A percentile compares a stretch with the other conserved stretches of the same genome.
These are phyloP conservation scores for Corrigiola litoralis DNA, from an alignment of 179 eudicot species.

Conservation along the genomic window DNA sequence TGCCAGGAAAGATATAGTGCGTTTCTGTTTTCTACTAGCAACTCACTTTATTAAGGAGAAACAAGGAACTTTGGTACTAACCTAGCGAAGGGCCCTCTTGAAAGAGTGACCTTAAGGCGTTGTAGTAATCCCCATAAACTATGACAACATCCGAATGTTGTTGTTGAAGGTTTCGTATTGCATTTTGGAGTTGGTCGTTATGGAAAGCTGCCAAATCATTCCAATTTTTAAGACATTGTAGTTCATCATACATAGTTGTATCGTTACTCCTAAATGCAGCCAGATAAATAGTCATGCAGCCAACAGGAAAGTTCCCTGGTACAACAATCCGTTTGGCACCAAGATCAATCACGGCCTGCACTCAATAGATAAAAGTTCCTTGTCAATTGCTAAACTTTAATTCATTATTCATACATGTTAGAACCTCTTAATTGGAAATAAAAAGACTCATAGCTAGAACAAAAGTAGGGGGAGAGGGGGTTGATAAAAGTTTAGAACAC, in stretches of 20 bases:
- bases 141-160: constrained; percentile 3
- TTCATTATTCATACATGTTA: too few species aligned
- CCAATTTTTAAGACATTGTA: constrained; percentile 8
- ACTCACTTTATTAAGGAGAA: too few species aligned
- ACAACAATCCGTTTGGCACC: constrained; percentile 11
- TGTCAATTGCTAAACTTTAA: too few species aligned
- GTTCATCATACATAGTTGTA: neutral
- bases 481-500: too few species aligned
- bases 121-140: constrained; percentile 13
- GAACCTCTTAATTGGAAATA: too few species aligned
- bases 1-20: neutral
- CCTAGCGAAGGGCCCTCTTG: constrained; percentile 4
- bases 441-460: too few species aligned
- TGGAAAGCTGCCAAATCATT: constrained; percentile 11
- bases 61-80: constrained; percentile 7
- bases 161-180: constrained; percentile 8
- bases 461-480: too few species aligned
- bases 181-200: constrained; percentile 5
- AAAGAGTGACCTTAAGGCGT: neutral
- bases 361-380: too few species aligned
- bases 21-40: too few species aligned
- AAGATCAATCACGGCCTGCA: constrained; percentile 14
- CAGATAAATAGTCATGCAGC: constrained; percentile 10
- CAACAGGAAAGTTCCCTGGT: constrained; percentile 13
- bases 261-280: neutral